These are phyloP conservation scores for Saccharomyces hybrid DNA, from an alignment of 1,139 yeast genomes.

Conservation along the genomic window DNA sequence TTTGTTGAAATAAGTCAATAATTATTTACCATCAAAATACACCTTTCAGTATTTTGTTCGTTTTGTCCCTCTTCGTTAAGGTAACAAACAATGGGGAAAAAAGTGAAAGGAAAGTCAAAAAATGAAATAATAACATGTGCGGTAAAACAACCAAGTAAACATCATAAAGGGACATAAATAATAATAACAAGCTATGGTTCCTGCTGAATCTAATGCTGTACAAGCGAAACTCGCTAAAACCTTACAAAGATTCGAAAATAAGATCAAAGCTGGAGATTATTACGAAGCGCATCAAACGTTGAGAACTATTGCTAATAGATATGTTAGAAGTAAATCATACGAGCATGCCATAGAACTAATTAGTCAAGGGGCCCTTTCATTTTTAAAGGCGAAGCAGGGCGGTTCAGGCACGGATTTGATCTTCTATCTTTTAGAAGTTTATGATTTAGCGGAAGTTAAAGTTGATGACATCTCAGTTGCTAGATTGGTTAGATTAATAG, in stretches of 20 bases:
- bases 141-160: background rate
- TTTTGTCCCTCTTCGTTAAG: background rate
- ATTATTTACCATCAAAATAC: background rate
- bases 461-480: slow-evolving; percentile 40
- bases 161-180: too few relatives aligned
- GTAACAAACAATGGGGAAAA: background rate
- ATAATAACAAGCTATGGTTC: background rate
- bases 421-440: slow-evolving; percentile 63
- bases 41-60: background rate
- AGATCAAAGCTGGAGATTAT: slow-evolving; percentile 66
- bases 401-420: slow-evolving; percentile 78
- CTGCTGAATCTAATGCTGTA: slow-evolving; percentile 2
- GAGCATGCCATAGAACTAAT: slow-evolving; percentile 66
- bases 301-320: slow-evolving; percentile 79
- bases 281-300: slow-evolving; percentile 95
- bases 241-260: slow-evolving; percentile 55
- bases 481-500: slow-evolving; percentile 30
- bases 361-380: slow-evolving; percentile 58
- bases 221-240: slow-evolving; percentile 47
- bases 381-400: slow-evolving; percentile 60
- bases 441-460: slow-evolving; percentile 41
- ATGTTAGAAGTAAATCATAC: slow-evolving; percentile 60
- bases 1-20: background rate
- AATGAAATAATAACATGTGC: background rate
- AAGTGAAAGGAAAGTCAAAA: background rate